Base-by-base conservation (phyloP, 371 early-diverging fungal species). In the Sporodiniella umbellata region DNA sequence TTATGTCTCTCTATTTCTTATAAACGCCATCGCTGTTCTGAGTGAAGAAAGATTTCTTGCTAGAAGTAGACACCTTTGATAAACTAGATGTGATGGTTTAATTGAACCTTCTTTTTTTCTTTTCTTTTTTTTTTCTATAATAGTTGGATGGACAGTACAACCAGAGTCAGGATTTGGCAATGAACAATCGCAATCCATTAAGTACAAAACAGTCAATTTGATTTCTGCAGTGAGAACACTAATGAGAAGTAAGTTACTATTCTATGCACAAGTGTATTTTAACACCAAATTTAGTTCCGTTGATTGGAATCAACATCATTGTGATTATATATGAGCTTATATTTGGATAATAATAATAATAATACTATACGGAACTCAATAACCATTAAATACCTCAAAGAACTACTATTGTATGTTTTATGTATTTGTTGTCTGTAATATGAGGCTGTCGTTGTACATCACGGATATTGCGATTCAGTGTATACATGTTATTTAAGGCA, bases 21-120 rank as follows among this genome's bases (percentile, higher is more conserved):
- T 95, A 58, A 97, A 97, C 70, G 90, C 92, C 33, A 78, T 97
- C 25, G 96, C 95, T 33, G 84, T 97, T 42, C 72, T 97, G 40
- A 90, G 92, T 62, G 96, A 97, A 75, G 94, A 97, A 48, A 84
- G 98, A 26, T 97, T 97, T 60, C 79, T 97, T 24, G 92, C 94
- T 8, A 70, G 92, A 70, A 93, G 96, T 95, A 86, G 68, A 82
- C 68, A n/a, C 7, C 12, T 7, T n/a, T n/a, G n/a, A n/a, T n/a
- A n/a, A n/a, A n/a, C n/a, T n/a, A n/a, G n/a, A n/a, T n/a, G n/a
- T n/a, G n/a, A n/a, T n/a, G n/a, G n/a, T n/a, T n/a, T n/a, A n/a
- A n/a, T n/a, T n/a, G n/a, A n/a, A n/a, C n/a, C n/a, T n/a, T n/a
- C n/a, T n/a, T n/a, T n/a, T n/a, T n/a, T n/a, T n/a, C n/a, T n/a